Evolutionary conservation across 768 basidiomycete species (phyloP).

Genomic region (Galerina sulciceps): DNA sequence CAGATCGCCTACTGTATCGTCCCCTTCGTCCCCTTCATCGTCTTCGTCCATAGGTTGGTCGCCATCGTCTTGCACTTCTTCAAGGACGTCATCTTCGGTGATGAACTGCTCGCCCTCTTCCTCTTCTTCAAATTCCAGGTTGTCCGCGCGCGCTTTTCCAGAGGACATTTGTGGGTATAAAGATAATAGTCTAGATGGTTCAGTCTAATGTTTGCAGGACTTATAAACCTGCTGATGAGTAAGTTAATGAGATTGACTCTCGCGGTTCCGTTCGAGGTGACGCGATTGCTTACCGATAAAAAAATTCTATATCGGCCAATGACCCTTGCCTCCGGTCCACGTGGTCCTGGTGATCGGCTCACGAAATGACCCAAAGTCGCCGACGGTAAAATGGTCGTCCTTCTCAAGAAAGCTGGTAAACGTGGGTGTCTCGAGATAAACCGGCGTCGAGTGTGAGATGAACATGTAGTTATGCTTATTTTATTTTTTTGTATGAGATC

Average conservation of each 20-base stretch:
- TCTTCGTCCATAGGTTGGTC: constrained; percentile 78
- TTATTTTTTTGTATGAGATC: background rate
- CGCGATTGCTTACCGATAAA: constrained; percentile 28
- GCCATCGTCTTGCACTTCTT: constrained; percentile 67
- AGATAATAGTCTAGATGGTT: background rate
- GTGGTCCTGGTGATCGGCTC: constrained; percentile 18
- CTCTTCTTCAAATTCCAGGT: constrained; percentile 48
- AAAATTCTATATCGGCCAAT: constrained; percentile 31
- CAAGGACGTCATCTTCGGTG: constrained; percentile 64
- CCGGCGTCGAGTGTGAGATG: no score
- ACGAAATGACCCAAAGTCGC: background rate
- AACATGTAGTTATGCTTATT: background rate
- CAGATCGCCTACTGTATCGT: constrained; percentile 45
- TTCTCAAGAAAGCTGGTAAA: background rate
- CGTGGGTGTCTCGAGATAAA: no score
- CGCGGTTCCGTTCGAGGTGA: constrained; percentile 13
- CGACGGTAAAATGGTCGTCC: background rate
- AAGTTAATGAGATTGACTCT: background rate
- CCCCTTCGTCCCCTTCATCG: constrained; percentile 53
- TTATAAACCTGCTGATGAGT: constrained; percentile 17
- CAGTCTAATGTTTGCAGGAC: background rate
- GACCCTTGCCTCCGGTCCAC: constrained; percentile 8
- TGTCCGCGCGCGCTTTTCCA: constrained; percentile 34
- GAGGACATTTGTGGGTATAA: constrained; percentile 33
- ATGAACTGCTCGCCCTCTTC: constrained; percentile 66